Percentiles rank a stretch among this genome's conserved stretches.
Conservation (phyloP, 2,329 filamentous ascomycete species). For the Fusarium torulosum region DNA sequence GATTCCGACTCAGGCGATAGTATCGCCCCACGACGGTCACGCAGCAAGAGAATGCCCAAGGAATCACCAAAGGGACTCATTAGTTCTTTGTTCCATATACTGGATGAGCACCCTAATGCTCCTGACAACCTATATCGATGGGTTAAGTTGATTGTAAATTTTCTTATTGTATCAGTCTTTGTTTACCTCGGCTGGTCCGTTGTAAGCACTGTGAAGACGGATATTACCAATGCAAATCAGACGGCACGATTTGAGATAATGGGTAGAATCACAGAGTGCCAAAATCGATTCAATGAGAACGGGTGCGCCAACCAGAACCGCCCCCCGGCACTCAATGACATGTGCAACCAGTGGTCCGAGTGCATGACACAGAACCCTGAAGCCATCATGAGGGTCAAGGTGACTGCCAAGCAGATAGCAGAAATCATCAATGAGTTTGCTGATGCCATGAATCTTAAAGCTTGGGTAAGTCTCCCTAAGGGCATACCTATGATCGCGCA, state of each 20-base stretch:
- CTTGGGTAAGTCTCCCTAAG: constrained; percentile 60
- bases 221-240: constrained; percentile 79
- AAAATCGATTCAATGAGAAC: constrained; percentile 80
- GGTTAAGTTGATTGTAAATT: constrained; percentile 72
- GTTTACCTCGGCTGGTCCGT: constrained; percentile 78
- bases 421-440: constrained; percentile 95
- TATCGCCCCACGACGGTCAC: constrained; percentile 40
- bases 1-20: constrained; percentile 64
- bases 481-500: background rate
- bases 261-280: constrained; percentile 79
- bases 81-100: constrained; percentile 62
- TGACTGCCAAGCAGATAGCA: constrained; percentile 89
- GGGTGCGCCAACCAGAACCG: constrained; percentile 74
- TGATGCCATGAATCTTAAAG: constrained; percentile 88
- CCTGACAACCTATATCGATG: constrained; percentile 71
- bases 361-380: constrained; percentile 90
- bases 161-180: constrained; percentile 67
- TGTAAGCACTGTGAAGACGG: constrained; percentile 76
- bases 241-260: constrained; percentile 77
- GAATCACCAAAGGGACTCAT: constrained; percentile 46
- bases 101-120: constrained; percentile 69
- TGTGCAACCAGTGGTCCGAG: constrained; percentile 84
- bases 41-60: constrained; percentile 44
- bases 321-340: constrained; percentile 79
- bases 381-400: constrained; percentile 80